Percentiles rank a stretch among this genome's conserved stretches.
These are phyloP conservation scores for Candida palmyrensis DNA, from an alignment of 805 yeast genomes.

Conservation along the genomic window DNA sequence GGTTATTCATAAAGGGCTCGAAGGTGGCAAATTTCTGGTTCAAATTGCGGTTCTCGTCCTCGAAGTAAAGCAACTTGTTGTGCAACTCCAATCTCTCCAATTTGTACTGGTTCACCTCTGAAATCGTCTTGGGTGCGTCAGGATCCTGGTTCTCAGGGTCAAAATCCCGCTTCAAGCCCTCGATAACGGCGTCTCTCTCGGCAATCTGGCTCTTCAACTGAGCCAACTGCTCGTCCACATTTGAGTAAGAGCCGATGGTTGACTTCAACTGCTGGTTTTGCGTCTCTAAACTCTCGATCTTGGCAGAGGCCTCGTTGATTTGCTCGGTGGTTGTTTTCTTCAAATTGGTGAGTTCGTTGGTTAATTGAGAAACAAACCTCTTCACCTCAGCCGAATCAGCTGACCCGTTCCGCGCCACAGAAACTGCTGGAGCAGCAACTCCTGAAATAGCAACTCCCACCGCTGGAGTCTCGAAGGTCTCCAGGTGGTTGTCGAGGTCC, in stretches of 20 bases:
- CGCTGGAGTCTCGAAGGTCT: too few relatives aligned
- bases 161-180: conserved; percentile 24
- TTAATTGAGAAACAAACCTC: conserved; percentile 26
- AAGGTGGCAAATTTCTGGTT: conserved; percentile 39
- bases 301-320: conserved; percentile 53
- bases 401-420: not conserved
- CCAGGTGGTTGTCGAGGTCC: conserved; percentile 12
- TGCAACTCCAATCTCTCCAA: conserved; percentile 40
- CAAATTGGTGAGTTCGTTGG: conserved; percentile 26
- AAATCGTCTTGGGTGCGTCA: conserved; percentile 13
- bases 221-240: conserved; percentile 5
- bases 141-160: conserved; percentile 8
- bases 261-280: conserved; percentile 15
- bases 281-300: conserved; percentile 44
- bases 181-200: conserved; percentile 27
- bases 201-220: conserved; percentile 15
- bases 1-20: conserved; percentile 49
- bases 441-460: not conserved
- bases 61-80: conserved; percentile 40
- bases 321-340: conserved; percentile 36
- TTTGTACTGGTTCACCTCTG: conserved; percentile 34
- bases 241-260: conserved; percentile 1
- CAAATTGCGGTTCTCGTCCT: conserved; percentile 40
- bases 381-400: conserved; percentile 24
- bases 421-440: not conserved